Conservation (phyloP, 768 basidiomycete genomes). For the Gyrodon lividus region DNA sequence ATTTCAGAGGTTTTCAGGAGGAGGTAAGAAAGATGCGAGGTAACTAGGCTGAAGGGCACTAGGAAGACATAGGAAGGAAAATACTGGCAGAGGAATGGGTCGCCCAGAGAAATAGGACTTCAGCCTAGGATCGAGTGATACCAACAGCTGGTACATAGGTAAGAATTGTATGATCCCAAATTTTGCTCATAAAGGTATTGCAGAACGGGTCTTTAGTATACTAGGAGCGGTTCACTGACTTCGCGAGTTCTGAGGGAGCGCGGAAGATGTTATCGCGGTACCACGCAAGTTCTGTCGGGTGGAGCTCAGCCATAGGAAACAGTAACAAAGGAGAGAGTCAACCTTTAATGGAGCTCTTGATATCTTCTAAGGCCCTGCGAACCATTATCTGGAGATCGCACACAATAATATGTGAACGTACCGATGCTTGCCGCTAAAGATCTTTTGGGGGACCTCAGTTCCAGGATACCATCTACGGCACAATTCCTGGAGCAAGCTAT, state of each 20-base stretch:
- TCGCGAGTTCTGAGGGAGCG: conserved; percentile 29
- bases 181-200: not conserved
- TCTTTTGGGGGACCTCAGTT: conserved; percentile 16
- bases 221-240: not conserved
- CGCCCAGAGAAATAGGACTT: not conserved
- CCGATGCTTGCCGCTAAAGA: conserved; percentile 56
- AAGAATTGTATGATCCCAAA: too few species aligned
- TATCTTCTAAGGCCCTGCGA: conserved; percentile 79
- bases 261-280: conserved; percentile 75
- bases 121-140: not conserved
- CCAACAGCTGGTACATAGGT: not conserved
- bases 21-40: conserved; percentile 26
- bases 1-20: conserved; percentile 31
- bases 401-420: conserved; percentile 22
- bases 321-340: not conserved
- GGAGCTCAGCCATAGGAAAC: conserved; percentile 1
- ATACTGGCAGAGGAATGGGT: conserved; percentile 34
- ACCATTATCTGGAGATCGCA: not conserved
- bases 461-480: conserved; percentile 69
- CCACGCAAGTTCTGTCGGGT: conserved; percentile 65
- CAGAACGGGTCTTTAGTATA: not conserved
- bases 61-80: conserved; percentile 35
- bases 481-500: conserved; percentile 52
- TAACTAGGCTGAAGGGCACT: conserved; percentile 19
- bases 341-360: conserved; percentile 75